phyloP scores from a whole-genome alignment of 2,329 filamentous ascomycete genomes.

The Lasiodiplodia hormozganensis region DNA sequence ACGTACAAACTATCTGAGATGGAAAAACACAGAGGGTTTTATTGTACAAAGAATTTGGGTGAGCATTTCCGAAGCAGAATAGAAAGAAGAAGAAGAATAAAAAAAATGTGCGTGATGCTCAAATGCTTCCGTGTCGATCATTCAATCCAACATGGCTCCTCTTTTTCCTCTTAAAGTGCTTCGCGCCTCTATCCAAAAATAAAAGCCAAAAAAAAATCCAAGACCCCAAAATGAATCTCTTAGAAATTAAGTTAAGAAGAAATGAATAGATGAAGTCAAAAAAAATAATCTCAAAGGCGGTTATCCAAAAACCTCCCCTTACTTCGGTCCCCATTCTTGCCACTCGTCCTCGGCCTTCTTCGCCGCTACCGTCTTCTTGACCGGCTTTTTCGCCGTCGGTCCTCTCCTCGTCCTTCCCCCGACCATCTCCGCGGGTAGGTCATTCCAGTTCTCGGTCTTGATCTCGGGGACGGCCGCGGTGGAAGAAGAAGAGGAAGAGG shows the following conservation, averaged over 20 bases:
- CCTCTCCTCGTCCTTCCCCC: constrained; percentile 6
- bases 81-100: neutral
- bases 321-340: constrained; percentile 26
- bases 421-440: constrained; percentile 55
- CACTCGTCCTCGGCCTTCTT: constrained; percentile 27
- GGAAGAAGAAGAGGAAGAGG: constrained; percentile 22
- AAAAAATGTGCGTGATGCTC: neutral
- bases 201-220: neutral
- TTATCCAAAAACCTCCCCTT: neutral
- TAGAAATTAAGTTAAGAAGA: neutral
- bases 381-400: constrained; percentile 3
- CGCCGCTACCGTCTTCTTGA: neutral
- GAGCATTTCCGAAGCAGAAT: neutral
- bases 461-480: constrained; percentile 25
- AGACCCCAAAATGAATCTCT: neutral
- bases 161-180: neutral
- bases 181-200: constrained; percentile 5
- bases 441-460: constrained; percentile 54
- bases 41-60: constrained; percentile 3
- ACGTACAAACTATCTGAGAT: constrained; percentile 3
- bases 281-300: too few relatives aligned
- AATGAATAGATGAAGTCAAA: neutral
- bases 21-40: neutral
- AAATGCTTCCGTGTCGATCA: neutral
- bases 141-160: neutral